Evolutionary conservation across 768 basidiomycete species (phyloP), one percentile per base, ranked within the genome.

Genomic region (Suillus subaureus): DNA sequence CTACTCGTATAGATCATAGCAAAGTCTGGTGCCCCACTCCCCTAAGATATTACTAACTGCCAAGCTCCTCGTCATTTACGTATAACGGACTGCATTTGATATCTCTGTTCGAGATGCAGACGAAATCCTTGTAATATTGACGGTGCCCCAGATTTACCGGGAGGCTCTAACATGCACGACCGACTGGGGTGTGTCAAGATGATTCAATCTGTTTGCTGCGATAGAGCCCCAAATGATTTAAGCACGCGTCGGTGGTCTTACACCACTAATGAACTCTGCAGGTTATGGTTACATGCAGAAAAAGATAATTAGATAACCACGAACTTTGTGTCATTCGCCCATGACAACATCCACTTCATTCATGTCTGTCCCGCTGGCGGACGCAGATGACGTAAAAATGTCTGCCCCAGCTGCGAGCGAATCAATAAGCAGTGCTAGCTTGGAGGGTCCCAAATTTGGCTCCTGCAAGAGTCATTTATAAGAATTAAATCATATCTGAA

Each of bases 301-400:
- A 28, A 40, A 9, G 26, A 60, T 18, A 11, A 42, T 21, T 6
- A 4, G 4, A 28, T 42, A 13, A 16, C 18, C 58, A 60, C 58
- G 28, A 23, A 60, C 58, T 37, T 12, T 60, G 26, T 28, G 13
- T 31, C 7, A 60, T 60, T 73, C 72, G 31, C 83, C 85, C 67
- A 92, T 78, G 35, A 91, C 83, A n/a, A 93, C 84, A 57, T 92
- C 88, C 85, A 92, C 90, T 77, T 94, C 92, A 69, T 90, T 87
- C 52, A 85, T 71, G 61, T 73, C 67, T 67, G 69, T 66, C 61
- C 76, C 61, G 63, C 76, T 71, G 65, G 65, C 66, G 21, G 33
- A 65, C 21, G 79, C 71, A 18, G 78, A 82, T 18, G 85, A 83
- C 5, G 84, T 75, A 71, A 91, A 93, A 1, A 92, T 85, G 31